Percentiles rank a stretch among this genome's conserved stretches.
phyloP scores from a whole-genome alignment of 371 early-diverging fungal species.

The Apophysomyces elegans region DNA sequence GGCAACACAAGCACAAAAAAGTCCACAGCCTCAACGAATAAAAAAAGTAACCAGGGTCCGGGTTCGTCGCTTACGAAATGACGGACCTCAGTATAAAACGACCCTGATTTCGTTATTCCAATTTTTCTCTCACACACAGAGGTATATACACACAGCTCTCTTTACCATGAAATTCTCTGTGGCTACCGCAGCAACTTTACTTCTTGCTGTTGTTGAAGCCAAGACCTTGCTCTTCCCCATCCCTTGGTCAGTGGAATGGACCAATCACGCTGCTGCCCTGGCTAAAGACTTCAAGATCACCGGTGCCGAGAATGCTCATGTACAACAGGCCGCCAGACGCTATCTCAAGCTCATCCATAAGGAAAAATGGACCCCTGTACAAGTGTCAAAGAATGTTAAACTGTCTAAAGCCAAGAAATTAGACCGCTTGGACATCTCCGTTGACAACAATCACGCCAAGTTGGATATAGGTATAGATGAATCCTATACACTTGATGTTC shows the following conservation, averaged over 20 bases:
- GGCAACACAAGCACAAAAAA: not conserved
- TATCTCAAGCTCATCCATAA: conserved; percentile 36
- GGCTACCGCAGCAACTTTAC: conserved; percentile 24
- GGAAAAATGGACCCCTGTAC: conserved; percentile 49
- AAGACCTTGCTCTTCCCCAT: conserved; percentile 45
- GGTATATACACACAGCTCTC: not conserved
- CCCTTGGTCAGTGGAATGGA: conserved; percentile 44
- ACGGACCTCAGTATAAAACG: too few species aligned
- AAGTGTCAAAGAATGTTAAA: conserved; percentile 17
- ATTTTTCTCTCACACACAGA: too few species aligned
- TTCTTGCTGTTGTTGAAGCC: conserved; percentile 32
- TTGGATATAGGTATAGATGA: conserved; percentile 63
- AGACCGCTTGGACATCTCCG: conserved; percentile 25
- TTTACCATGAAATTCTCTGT: conserved; percentile 37
- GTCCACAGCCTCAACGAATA: not conserved
- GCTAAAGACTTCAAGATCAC: conserved; percentile 28
- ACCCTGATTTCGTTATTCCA: too few species aligned
- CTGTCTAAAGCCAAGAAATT: conserved; percentile 16
- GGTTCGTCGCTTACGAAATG: too few species aligned
- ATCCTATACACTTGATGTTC: conserved; percentile 67
- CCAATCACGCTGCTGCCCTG: conserved; percentile 30
- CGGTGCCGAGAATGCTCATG: conserved; percentile 29
- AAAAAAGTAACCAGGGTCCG: too few species aligned
- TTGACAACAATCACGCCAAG: conserved; percentile 35
- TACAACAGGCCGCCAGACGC: conserved; percentile 45